phyloP scores from a whole-genome alignment of 257 asterid species.

The Solanum sitiens region DNA sequence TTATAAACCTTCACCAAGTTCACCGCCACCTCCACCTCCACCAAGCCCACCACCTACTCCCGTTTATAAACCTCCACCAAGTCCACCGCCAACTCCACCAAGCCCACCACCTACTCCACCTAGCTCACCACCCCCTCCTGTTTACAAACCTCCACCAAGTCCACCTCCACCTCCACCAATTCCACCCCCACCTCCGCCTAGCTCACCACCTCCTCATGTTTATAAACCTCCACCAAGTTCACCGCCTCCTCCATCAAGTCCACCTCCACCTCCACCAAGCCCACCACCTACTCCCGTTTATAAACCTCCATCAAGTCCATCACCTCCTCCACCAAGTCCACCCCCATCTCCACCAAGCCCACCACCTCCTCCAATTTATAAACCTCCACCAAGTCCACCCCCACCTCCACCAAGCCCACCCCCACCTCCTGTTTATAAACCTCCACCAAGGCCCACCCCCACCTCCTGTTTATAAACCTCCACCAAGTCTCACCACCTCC shows the following conservation, averaged over 20 bases:
- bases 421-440: too few relatives aligned
- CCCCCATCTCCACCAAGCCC: not conserved
- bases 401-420: not conserved
- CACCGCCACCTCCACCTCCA: not conserved
- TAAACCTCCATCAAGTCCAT: not conserved
- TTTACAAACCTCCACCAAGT: not conserved
- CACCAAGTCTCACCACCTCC: not conserved
- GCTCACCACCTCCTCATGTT: rapidly evolving
- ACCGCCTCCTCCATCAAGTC: not conserved
- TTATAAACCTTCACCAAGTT: not conserved
- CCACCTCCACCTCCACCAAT: not conserved
- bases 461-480: not conserved
- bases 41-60: not conserved
- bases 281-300: not conserved
- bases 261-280: not conserved
- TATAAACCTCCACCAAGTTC: not conserved
- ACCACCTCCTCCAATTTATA: rapidly evolving
- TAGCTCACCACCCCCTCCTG: not conserved
- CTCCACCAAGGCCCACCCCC: not conserved
- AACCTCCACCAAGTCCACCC: not conserved
- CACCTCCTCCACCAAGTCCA: not conserved
- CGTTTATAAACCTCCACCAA: not conserved
- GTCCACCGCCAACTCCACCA: not conserved
- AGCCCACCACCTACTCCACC: not conserved
- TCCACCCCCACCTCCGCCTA: not conserved